A percentile compares a stretch with the other conserved stretches of the same genome.
Evolutionary conservation across 768 basidiomycete genomes (phyloP).

Genomic region (Lactifluus subvellereus): DNA sequence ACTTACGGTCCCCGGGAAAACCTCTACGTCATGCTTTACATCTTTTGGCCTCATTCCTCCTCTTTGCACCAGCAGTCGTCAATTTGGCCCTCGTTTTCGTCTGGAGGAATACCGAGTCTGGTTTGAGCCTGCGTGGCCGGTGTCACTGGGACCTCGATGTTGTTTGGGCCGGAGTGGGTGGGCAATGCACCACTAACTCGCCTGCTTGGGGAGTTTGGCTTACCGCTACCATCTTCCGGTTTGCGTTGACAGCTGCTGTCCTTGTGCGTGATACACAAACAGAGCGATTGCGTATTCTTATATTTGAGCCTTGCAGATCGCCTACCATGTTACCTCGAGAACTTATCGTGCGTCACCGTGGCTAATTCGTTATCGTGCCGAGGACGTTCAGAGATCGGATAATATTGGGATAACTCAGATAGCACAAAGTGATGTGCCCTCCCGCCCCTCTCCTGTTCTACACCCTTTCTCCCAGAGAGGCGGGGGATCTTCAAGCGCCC

Average conservation of each 20-base stretch:
- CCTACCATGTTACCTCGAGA: slow-evolving; percentile 1
- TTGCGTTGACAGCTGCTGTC: slow-evolving; percentile 46
- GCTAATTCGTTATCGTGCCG: background rate
- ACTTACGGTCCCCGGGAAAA: slow-evolving; percentile 30
- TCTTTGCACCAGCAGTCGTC: slow-evolving; percentile 47
- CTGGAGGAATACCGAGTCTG: slow-evolving; percentile 43
- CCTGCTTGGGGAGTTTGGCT: slow-evolving; percentile 52
- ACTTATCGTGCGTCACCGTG: background rate
- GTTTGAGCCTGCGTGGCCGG: slow-evolving; percentile 37
- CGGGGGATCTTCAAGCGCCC: background rate
- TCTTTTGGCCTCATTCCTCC: slow-evolving; percentile 36
- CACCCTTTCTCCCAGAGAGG: background rate
- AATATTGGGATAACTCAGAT: background rate
- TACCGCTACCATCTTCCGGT: slow-evolving; percentile 44
- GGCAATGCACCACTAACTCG: slow-evolving; percentile 29
- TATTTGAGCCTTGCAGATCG: slow-evolving; percentile 1
- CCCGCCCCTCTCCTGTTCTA: slow-evolving; percentile 6
- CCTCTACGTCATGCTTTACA: slow-evolving; percentile 37
- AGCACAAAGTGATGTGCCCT: background rate
- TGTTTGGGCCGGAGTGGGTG: slow-evolving; percentile 48
- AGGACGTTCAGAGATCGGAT: slow-evolving; percentile 4
- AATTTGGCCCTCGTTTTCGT: slow-evolving; percentile 51
- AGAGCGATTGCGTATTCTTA: background rate
- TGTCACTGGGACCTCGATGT: slow-evolving; percentile 64
- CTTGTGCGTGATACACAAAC: slow-evolving; percentile 41